These are phyloP conservation scores for Psilocybe subaeruginosa DNA, from an alignment of 768 basidiomycete species.

Conservation along the genomic window DNA sequence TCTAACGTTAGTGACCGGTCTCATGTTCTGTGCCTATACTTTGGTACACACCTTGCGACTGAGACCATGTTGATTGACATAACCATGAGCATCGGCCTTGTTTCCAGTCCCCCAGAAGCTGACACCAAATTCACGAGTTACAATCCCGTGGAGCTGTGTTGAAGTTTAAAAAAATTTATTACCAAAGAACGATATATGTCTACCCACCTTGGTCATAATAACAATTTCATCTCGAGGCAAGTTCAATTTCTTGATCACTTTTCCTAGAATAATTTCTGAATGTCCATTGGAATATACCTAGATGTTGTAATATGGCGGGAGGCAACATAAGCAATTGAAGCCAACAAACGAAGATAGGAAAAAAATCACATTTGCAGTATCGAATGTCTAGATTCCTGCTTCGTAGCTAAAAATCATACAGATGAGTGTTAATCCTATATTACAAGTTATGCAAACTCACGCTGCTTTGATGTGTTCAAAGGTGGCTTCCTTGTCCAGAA, in stretches of 20 bases:
- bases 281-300: slow-evolving; percentile 69
- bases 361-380: slow-evolving; percentile 50
- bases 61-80: slow-evolving; percentile 57
- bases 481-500: slow-evolving; percentile 49
- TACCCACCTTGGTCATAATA: slow-evolving; percentile 72
- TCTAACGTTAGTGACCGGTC: not conserved
- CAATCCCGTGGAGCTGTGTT: slow-evolving; percentile 42
- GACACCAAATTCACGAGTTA: slow-evolving; percentile 27
- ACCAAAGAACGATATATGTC: not conserved
- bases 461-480: slow-evolving; percentile 56
- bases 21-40: not conserved
- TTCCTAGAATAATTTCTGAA: slow-evolving; percentile 70
- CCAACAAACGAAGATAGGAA: not conserved
- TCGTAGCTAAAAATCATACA: slow-evolving; percentile 45
- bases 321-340: not conserved
- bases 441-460: slow-evolving; percentile 23
- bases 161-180: slow-evolving; percentile 20
- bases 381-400: slow-evolving; percentile 64
- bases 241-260: slow-evolving; percentile 66
- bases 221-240: slow-evolving; percentile 77
- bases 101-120: slow-evolving; percentile 11
- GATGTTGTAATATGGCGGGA: not conserved
- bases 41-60: slow-evolving; percentile 31
- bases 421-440: not conserved
- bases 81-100: slow-evolving; percentile 44